Evolutionary conservation across 192 early-diverging fungal genomes (phyloP), one percentile per base, ranked within the genome.

Genomic region (Backusella mclennaniae): DNA sequence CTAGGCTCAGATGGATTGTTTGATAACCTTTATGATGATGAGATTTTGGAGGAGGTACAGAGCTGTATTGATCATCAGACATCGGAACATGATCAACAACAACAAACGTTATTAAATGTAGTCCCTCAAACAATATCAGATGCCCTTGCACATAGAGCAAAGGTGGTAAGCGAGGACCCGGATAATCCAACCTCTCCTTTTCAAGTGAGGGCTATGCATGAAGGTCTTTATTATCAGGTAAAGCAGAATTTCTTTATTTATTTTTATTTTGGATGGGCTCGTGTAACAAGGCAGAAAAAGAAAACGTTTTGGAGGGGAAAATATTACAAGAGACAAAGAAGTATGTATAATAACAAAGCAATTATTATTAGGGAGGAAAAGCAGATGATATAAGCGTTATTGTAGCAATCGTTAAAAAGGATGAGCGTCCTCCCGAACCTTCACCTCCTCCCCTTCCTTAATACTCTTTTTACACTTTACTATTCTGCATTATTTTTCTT

Each of bases 1-100:
- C 77, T 99, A 69, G 98, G 93, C 23, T 91, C 92, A 1, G 98
- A 99, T 83, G 97, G 98, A 14, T 84, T 99, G 67, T 98, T 98
- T 85, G 98, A 99, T 86, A 99, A 99, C 76, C 85, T 99, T 14
- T 98, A 96, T 88, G 98, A 99, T 79, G 94, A 97, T 69, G 98
- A 99, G 74, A 96, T 99, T 80, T 80, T 99, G 41, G 97, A 97
- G 19, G 92, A 96, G 69, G 90, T 98, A 63, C 81, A 82, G 73
- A 78, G 79, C 49, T 83, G 80, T 46, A 69, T 88, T 56, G 73
- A 44, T 35, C 79, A 21, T 66, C 41, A 70, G 70, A 59, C 73
- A 76, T 76, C 21, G 76, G 46, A 66, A 73, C 78, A 35, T 38
- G 31, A 52, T 80, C 42, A 23, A 77, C 67, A 21, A n/a, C 23